Base-by-base conservation (phyloP, 257 asterid genomes). In the Solanum arcanum region DNA sequence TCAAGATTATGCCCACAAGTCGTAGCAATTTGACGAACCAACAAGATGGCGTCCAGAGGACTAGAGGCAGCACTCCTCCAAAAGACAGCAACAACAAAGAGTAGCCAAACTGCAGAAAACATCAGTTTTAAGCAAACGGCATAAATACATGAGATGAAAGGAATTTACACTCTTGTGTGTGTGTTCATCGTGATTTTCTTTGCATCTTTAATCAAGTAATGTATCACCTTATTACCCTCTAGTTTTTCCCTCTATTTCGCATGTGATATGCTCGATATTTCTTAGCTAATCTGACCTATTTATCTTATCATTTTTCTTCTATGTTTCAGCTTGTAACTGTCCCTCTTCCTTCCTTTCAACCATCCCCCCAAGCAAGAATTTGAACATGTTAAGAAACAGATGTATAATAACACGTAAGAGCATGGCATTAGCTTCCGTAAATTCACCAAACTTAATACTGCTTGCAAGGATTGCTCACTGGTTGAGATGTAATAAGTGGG, bases 61-160 rank as follows among this genome's bases (percentile, higher is more conserved):
- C 88, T 86, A 90, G 84, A 86, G 68, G 89, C 91, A 46, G 84
- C 64, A 44, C 66, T 78, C 84, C 64, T 78, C 84, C 84, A 78
- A 78, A 47, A 78, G 84, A 27, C 84, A 78, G 84, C 84, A 78
- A 27, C 84, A 78, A 78, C 84, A 78, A 9, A 78, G 84, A 78
- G 66, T 27, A 27, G 84, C 84, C 66, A 78, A 78, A 78, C 84
- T 78, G 66, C 84, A 78, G 84, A 78, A 78, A 46, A 29, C 10
- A 78, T 78, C 66, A 78, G 3, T 14, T 46, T 46, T 25, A 27
- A 25, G 8, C 5, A 27, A 25, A 14, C 41, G 9, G 1, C 9
- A 14, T 44, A 27, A 46, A 16, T 3, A 46, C 16, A 78, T 16
- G 41, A 78, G 2, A 78, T 46, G 16, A 46, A 9, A 78, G 5